phyloP scores from a whole-genome alignment of 202 grass and related monocot genomes.

The Zoysia matrella region DNA sequence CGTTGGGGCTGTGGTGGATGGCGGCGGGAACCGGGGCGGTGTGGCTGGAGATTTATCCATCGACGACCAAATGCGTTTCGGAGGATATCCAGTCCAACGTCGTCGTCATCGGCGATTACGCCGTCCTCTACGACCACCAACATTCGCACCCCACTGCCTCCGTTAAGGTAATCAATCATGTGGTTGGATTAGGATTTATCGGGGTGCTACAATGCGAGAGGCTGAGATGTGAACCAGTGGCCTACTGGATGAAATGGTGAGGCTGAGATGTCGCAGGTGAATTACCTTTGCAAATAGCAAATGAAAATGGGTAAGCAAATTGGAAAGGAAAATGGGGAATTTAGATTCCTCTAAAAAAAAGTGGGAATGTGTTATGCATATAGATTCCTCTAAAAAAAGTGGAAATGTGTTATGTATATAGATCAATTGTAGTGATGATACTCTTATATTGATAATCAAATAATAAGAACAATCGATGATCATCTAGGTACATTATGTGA shows the following conservation, averaged over 20 bases:
- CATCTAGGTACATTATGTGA: not conserved
- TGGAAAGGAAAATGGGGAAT: not conserved
- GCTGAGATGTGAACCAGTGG: not conserved
- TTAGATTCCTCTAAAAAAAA: too few relatives aligned
- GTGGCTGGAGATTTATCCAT: conserved; percentile 63
- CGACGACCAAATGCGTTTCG: conserved; percentile 59
- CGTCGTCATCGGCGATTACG: conserved; percentile 66
- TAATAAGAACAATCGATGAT: too few relatives aligned
- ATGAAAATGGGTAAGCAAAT: not conserved
- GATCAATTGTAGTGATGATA: not conserved
- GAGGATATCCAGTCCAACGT: conserved; percentile 71
- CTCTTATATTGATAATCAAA: not conserved
- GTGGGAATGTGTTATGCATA: too few relatives aligned
- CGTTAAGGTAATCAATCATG: conserved; percentile 52
- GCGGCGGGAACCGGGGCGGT: conserved; percentile 50
- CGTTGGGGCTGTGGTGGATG: conserved; percentile 40
- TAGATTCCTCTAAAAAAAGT: not conserved
- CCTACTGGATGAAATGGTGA: not conserved
- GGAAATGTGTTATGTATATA: not conserved
- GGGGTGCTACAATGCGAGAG: too few relatives aligned
- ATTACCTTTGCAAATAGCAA: not conserved
- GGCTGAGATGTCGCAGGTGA: not conserved
- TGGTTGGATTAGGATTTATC: not conserved
- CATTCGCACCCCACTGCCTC: conserved; percentile 54
- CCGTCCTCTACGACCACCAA: conserved; percentile 50